A percentile compares a stretch with the other conserved stretches of the same genome.
These are phyloP conservation scores for Ophiostoma ips DNA, from an alignment of 2,329 filamentous ascomycete species.

Conservation along the genomic window DNA sequence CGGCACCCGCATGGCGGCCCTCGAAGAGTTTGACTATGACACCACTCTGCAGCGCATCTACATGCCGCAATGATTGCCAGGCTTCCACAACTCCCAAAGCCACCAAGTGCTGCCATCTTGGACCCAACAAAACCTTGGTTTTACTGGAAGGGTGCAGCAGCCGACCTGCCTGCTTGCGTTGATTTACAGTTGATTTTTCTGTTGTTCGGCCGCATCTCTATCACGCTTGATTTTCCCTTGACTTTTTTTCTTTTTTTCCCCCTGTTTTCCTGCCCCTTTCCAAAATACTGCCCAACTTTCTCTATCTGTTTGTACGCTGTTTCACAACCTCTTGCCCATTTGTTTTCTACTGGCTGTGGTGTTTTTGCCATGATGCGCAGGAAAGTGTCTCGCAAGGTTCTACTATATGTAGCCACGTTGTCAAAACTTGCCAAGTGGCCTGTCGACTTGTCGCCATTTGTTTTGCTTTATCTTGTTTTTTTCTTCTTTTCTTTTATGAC, in stretches of 20 bases:
- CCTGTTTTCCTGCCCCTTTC: not conserved
- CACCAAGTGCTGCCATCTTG: conserved; percentile 2
- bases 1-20: conserved; percentile 57
- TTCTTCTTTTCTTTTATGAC: not conserved
- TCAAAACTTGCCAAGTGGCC: not conserved
- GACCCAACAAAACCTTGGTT: not conserved
- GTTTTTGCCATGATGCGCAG: not conserved
- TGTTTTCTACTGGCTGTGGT: not conserved
- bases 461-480: not conserved
- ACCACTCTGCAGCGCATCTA: conserved; percentile 23
- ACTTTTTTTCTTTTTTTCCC: not conserved
- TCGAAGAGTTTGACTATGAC: conserved; percentile 47
- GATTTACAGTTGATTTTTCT: not conserved
- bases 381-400: not conserved
- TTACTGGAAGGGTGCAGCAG: not conserved
- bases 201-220: not conserved
- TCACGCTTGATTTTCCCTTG: not conserved
- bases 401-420: not conserved
- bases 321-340: not conserved
- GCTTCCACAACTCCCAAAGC: not conserved
- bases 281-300: not conserved
- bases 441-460: not conserved
- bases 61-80: conserved; percentile 1
- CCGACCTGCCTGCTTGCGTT: not conserved
- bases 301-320: not conserved